Evolutionary conservation across 1,284 basidiomycete species (phyloP).

Genomic region (Cryptococcus maquisensis): DNA sequence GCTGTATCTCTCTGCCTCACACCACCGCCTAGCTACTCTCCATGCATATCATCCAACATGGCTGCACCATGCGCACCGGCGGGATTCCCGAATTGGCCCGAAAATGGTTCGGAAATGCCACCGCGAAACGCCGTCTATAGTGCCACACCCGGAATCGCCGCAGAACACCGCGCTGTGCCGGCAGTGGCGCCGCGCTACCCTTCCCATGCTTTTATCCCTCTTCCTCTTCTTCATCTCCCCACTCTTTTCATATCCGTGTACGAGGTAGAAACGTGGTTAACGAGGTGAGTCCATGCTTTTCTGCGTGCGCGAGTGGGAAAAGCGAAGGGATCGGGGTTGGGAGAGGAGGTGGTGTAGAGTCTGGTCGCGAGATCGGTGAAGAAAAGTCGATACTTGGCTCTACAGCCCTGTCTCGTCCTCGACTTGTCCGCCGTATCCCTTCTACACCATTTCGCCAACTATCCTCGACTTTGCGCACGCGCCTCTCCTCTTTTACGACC

Average conservation of each 20-base stretch:
- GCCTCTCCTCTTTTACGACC: not conserved
- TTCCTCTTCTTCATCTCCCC: conserved; percentile 18
- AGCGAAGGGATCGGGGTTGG: not conserved
- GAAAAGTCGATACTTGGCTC: not conserved
- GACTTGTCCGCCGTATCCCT: not conserved
- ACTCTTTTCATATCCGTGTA: conserved; percentile 16
- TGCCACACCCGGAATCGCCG: no score
- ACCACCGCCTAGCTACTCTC: no score
- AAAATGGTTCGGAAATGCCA: no score
- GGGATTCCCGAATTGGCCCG: no score
- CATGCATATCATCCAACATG: no score
- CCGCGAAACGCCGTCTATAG: no score
- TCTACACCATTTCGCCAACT: not conserved
- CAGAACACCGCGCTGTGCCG: no score
- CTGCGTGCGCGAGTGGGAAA: not conserved
- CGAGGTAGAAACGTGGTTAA: conserved; percentile 12
- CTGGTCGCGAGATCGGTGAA: not conserved
- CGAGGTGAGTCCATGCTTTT: conserved; percentile 5
- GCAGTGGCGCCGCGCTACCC: conserved; percentile 1
- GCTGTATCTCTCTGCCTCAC: no score
- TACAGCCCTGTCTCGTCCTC: not conserved
- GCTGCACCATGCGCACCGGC: no score
- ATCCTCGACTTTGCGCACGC: not conserved
- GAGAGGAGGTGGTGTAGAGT: not conserved
- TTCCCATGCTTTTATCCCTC: conserved; percentile 6